Conservation (phyloP, 2,329 filamentous ascomycete genomes). For the Pseudocercospora fijiensis region DNA sequence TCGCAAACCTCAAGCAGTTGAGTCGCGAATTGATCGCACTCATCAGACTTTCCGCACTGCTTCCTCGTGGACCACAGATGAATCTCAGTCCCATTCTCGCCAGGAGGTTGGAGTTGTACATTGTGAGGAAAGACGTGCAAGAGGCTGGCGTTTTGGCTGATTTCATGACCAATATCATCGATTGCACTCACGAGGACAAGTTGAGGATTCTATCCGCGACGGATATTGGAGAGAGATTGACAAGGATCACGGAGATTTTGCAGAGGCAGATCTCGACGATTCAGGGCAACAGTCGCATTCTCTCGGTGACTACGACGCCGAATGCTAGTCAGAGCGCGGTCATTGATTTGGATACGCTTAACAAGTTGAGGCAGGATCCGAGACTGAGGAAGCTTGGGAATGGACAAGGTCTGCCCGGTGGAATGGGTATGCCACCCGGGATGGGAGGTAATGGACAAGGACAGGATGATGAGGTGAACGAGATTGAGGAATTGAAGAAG, state of each 20-base stretch:
- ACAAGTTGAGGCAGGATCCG: constrained; percentile 46
- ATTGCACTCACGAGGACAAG: constrained; percentile 87
- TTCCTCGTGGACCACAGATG: constrained; percentile 66
- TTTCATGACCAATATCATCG: constrained; percentile 93
- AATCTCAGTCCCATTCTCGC: constrained; percentile 81
- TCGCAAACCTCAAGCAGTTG: constrained; percentile 76
- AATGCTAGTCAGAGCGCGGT: constrained; percentile 41
- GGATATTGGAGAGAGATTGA: constrained; percentile 73
- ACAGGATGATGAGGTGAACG: constrained; percentile 77
- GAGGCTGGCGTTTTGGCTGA: constrained; percentile 87
- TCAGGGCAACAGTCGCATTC: constrained; percentile 84
- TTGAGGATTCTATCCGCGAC: constrained; percentile 79
- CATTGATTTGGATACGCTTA: constrained; percentile 47
- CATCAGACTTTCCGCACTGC: constrained; percentile 78
- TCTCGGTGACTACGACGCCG: constrained; percentile 66
- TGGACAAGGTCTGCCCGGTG: constrained; percentile 31
- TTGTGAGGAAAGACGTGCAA: constrained; percentile 73
- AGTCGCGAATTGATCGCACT: constrained; percentile 84
- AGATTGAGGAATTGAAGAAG: constrained; percentile 88
- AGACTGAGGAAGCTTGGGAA: constrained; percentile 40
- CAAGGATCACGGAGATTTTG: constrained; percentile 79
- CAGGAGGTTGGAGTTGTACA: constrained; percentile 81
- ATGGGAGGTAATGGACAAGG: constrained; percentile 41
- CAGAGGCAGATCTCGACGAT: constrained; percentile 78
- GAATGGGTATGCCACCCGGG: constrained; percentile 37